Evolutionary conservation across 192 early-diverging fungal genomes (phyloP).

Genomic region (Lunasporangiospora selenospora): DNA sequence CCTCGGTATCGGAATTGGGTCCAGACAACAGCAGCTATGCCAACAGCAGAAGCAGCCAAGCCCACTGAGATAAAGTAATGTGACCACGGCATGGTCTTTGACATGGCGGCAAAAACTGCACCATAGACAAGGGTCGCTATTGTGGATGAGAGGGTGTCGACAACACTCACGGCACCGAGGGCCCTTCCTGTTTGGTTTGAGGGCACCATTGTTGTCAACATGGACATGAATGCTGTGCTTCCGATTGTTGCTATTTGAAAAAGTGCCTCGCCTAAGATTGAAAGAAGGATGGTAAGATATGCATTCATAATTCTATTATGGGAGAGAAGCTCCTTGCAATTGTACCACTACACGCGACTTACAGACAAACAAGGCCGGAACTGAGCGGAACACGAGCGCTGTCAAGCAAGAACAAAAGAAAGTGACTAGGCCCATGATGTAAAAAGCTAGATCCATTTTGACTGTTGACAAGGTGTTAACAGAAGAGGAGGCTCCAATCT

Average conservation of each 20-base stretch:
- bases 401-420: neutral
- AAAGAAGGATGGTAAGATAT: no score
- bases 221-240: neutral
- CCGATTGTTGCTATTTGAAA: neutral
- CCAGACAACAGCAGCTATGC: no score
- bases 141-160: neutral
- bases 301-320: no score
- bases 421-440: neutral
- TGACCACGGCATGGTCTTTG: neutral
- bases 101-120: neutral
- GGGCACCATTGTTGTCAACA: slow-evolving; percentile 4
- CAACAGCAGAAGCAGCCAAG: no score
- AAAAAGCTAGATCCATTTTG: neutral
- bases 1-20: no score
- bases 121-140: neutral
- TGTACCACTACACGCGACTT: no score
- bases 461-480: neutral
- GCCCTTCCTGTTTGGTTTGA: neutral
- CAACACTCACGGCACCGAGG: slow-evolving; percentile 4
- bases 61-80: neutral
- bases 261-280: neutral
- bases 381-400: neutral
- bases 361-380: neutral
- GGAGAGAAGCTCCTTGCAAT: no score
- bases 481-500: no score